Conservation (phyloP, 495 filamentous ascomycete genomes). For the Cudoniella acicularis region DNA sequence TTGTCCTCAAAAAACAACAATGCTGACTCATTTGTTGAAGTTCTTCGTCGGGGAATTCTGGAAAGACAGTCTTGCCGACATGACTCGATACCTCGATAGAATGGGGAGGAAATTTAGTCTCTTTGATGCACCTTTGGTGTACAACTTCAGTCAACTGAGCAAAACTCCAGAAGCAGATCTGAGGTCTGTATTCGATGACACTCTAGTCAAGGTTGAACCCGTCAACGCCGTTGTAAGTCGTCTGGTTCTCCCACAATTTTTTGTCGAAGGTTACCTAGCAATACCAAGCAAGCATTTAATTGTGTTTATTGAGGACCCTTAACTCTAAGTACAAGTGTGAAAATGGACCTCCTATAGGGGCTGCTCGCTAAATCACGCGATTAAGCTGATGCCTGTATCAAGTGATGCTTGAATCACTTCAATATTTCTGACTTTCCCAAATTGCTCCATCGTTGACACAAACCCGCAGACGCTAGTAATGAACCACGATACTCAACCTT, state of each 20-base stretch:
- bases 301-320: too few species aligned
- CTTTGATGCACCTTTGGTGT: constrained; percentile 66
- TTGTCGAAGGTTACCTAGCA: constrained; percentile 2
- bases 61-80: constrained; percentile 52
- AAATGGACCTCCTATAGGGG: too few species aligned
- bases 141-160: constrained; percentile 58
- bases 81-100: constrained; percentile 55
- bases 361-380: too few species aligned
- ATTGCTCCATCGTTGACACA: too few species aligned
- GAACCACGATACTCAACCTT: constrained; percentile 59
- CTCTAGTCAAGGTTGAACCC: constrained; percentile 55
- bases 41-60: constrained; percentile 76
- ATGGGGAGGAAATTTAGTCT: constrained; percentile 56
- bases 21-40: too few species aligned
- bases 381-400: too few species aligned
- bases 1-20: too few species aligned
- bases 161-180: constrained; percentile 52
- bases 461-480: constrained; percentile 39
- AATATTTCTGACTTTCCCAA: too few species aligned
- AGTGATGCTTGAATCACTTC: too few species aligned
- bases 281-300: too few species aligned
- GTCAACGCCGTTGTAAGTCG: constrained; percentile 58
- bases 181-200: constrained; percentile 54
- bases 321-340: too few species aligned
- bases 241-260: not conserved